Conservation (phyloP, 768 basidiomycete species). For the Mycena maculata region DNA sequence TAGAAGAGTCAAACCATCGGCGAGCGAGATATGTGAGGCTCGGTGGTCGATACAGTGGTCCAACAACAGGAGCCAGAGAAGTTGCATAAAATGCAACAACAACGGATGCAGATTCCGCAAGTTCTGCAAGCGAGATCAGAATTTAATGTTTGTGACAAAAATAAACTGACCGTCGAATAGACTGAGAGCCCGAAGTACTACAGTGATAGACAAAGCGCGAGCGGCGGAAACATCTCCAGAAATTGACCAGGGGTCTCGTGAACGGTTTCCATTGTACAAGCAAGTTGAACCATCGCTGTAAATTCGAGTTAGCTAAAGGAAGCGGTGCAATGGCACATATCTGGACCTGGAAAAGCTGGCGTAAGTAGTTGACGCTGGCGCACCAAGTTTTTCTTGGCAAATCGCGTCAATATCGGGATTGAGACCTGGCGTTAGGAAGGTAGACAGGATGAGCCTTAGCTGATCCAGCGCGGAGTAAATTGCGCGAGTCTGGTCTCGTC, state of each 20-base stretch:
- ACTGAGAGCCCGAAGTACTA: slow-evolving; percentile 77
- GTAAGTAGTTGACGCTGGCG: slow-evolving; percentile 50
- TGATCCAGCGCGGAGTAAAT: slow-evolving; percentile 62
- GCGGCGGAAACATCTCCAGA: slow-evolving; percentile 78
- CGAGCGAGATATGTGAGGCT: slow-evolving; percentile 78
- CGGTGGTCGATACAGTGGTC: slow-evolving; percentile 70
- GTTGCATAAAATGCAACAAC: slow-evolving; percentile 86
- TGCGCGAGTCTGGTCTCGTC: slow-evolving; percentile 52
- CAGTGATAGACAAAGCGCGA: slow-evolving; percentile 73
- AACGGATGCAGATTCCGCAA: slow-evolving; percentile 74
- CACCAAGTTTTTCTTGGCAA: slow-evolving; percentile 67
- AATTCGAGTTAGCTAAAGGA: not conserved
- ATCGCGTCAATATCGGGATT: slow-evolving; percentile 77
- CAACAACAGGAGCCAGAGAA: slow-evolving; percentile 72
- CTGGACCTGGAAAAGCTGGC: slow-evolving; percentile 65
- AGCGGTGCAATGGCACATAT: slow-evolving; percentile 3
- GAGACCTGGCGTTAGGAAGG: slow-evolving; percentile 75
- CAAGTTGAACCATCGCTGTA: slow-evolving; percentile 54
- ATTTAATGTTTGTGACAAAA: not conserved
- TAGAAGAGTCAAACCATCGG: slow-evolving; percentile 80
- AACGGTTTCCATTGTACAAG: slow-evolving; percentile 50
- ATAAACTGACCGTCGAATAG: slow-evolving; percentile 73
- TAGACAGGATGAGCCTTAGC: slow-evolving; percentile 70
- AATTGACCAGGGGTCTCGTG: slow-evolving; percentile 74
- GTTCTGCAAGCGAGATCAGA: slow-evolving; percentile 56